A percentile compares a stretch with the other conserved stretches of the same genome.
Conservation (phyloP, 2,329 filamentous ascomycete species). For the Chaetomiaceae sp. region DNA sequence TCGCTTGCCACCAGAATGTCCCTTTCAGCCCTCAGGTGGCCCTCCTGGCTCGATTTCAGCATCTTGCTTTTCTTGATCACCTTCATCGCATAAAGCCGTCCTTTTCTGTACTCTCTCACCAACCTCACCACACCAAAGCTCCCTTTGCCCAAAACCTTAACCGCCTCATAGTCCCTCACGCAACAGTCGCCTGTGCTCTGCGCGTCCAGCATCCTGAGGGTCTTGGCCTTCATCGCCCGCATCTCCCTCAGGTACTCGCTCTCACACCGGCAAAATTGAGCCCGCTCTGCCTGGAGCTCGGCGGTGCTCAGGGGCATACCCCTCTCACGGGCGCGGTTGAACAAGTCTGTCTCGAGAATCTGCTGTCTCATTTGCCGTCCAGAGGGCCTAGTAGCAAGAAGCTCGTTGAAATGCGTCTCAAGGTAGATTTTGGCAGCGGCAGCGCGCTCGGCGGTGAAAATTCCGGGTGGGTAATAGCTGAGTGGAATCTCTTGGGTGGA, state of each 20-base stretch:
- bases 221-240: constrained; percentile 64
- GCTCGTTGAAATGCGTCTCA: constrained; percentile 76
- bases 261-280: constrained; percentile 63
- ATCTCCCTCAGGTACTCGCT: constrained; percentile 69
- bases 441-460: constrained; percentile 68
- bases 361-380: constrained; percentile 58
- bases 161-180: constrained; percentile 65
- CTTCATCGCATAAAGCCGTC: constrained; percentile 89
- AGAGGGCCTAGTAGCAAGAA: constrained; percentile 51
- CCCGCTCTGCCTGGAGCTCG: constrained; percentile 51
- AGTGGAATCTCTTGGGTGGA: constrained; percentile 33
- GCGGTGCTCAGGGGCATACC: constrained; percentile 46
- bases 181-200: background rate
- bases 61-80: constrained; percentile 92
- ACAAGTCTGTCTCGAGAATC: constrained; percentile 61
- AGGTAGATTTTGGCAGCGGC: constrained; percentile 81
- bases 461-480: constrained; percentile 31
- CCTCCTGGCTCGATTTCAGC: constrained; percentile 86
- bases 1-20: constrained; percentile 89
- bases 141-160: constrained; percentile 84
- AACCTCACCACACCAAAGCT: constrained; percentile 91
- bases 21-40: constrained; percentile 82
- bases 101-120: constrained; percentile 61
- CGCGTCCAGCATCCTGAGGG: constrained; percentile 29
- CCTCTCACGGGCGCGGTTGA: constrained; percentile 34